Percentiles rank a stretch among this genome's conserved stretches.
Evolutionary conservation across 331 rosid genomes (phyloP).

Genomic region (Quercus phellos): DNA sequence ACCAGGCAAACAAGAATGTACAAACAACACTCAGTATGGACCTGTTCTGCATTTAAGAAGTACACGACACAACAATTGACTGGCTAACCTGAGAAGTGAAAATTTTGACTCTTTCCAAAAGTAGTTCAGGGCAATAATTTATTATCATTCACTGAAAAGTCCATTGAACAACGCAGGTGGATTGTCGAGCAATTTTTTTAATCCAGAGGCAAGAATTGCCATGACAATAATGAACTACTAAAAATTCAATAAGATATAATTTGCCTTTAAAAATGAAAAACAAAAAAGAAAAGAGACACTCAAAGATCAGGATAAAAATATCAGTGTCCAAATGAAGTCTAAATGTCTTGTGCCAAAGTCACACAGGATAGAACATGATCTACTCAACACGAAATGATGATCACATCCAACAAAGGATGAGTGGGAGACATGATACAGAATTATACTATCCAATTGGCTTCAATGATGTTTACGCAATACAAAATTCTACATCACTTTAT

Average conservation of each 20-base stretch:
- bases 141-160: no score
- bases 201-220: neutral
- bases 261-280: neutral
- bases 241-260: neutral
- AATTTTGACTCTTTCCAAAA: neutral
- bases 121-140: no score
- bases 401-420: slow-evolving; percentile 16
- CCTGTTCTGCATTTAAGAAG: no score
- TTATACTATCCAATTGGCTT: neutral
- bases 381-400: slow-evolving; percentile 5
- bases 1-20: no score
- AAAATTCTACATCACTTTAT: neutral
- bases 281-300: neutral
- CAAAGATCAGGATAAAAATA: neutral
- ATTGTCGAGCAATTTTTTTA: neutral
- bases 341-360: slow-evolving; percentile 1
- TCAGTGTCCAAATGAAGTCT: neutral
- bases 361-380: slow-evolving; percentile 29
- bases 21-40: no score
- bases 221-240: neutral
- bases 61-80: neutral
- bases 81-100: neutral
- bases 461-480: slow-evolving; percentile 1
- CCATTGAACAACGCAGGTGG: neutral
- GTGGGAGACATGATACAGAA: neutral